phyloP scores from a whole-genome alignment of 768 basidiomycete species.

The Leccinum subtestaceum region DNA sequence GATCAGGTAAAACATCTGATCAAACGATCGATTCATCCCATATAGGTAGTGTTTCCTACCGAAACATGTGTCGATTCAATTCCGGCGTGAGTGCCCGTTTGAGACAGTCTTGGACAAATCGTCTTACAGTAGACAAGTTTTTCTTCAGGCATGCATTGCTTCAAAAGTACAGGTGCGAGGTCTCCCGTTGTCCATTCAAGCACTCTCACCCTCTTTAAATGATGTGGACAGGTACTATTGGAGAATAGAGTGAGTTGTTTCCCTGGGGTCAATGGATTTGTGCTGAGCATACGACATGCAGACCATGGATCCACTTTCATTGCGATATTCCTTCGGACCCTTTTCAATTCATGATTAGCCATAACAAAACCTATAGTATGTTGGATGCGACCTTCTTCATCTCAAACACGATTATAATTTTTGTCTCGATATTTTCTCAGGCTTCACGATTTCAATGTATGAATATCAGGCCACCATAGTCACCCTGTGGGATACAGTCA shows the following conservation, averaged over 20 bases:
- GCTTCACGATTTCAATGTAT: slow-evolving; percentile 60
- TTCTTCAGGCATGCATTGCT: slow-evolving; percentile 42
- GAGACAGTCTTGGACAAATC: background rate
- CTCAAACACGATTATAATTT: background rate
- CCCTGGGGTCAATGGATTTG: slow-evolving; percentile 37
- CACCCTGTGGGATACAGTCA: slow-evolving; percentile 60
- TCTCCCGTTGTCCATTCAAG: background rate
- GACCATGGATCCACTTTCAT: slow-evolving; percentile 51
- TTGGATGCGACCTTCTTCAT: background rate
- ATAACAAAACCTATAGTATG: slow-evolving; percentile 53
- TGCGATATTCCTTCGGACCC: slow-evolving; percentile 52
- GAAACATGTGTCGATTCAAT: slow-evolving; percentile 78
- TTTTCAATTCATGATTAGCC: slow-evolving; percentile 53
- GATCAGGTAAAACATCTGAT: background rate
- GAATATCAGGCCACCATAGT: slow-evolving; percentile 65
- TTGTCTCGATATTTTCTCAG: slow-evolving; percentile 22
- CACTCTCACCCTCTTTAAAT: background rate
- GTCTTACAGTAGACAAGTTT: slow-evolving; percentile 34
- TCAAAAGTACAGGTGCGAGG: slow-evolving; percentile 29
- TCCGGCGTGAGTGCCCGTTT: slow-evolving; percentile 48
- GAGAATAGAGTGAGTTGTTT: slow-evolving; percentile 26
- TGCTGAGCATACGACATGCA: slow-evolving; percentile 10
- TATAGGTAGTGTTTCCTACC: slow-evolving; percentile 38
- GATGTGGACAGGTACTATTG: slow-evolving; percentile 25
- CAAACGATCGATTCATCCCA: background rate